Conservation (phyloP, 805 yeast genomes). For the Yamadazyma takamatsuzukensis region DNA sequence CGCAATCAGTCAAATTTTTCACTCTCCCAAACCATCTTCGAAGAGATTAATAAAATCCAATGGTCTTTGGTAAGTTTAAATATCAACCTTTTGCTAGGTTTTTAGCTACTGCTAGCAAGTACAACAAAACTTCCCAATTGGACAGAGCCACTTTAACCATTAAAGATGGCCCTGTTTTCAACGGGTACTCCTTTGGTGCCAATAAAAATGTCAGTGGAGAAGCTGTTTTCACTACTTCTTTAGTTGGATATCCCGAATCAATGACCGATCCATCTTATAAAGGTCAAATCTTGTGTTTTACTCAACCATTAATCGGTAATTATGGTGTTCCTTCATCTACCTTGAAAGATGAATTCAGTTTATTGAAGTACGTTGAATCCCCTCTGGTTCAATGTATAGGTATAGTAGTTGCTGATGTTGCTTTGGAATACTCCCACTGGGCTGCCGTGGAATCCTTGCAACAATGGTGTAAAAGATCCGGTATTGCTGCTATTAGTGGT, state of each 20-base stretch:
- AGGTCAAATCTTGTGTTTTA: slow-evolving; percentile 95
- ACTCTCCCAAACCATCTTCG: slow-evolving; percentile 1
- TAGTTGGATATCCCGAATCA: slow-evolving; percentile 98
- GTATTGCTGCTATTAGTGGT: slow-evolving; percentile 92
- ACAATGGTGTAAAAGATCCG: slow-evolving; percentile 95
- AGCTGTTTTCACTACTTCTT: slow-evolving; percentile 95
- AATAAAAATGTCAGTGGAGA: slow-evolving; percentile 91
- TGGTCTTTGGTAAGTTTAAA: slow-evolving; percentile 3
- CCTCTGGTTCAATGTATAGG: slow-evolving; percentile 93
- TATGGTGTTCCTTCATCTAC: slow-evolving; percentile 94
- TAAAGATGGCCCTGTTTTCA: slow-evolving; percentile 89
- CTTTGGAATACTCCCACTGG: slow-evolving; percentile 98
- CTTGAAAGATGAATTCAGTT: slow-evolving; percentile 76
- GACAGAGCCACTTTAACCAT: slow-evolving; percentile 88
- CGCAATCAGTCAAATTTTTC: slow-evolving; percentile 22
- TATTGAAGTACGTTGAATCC: slow-evolving; percentile 87
- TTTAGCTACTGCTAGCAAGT: slow-evolving; percentile 35
- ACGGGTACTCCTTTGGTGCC: slow-evolving; percentile 95
- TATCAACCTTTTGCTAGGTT: slow-evolving; percentile 10
- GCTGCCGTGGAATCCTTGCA: slow-evolving; percentile 95
- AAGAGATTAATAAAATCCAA: no score
- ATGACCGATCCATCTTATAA: slow-evolving; percentile 98
- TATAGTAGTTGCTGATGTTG: slow-evolving; percentile 93
- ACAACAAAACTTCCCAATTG: slow-evolving; percentile 39
- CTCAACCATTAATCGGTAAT: slow-evolving; percentile 96